Evolutionary conservation across 2,329 filamentous ascomycete genomes (phyloP).

Genomic region (Phyllosticta ampelicida): DNA sequence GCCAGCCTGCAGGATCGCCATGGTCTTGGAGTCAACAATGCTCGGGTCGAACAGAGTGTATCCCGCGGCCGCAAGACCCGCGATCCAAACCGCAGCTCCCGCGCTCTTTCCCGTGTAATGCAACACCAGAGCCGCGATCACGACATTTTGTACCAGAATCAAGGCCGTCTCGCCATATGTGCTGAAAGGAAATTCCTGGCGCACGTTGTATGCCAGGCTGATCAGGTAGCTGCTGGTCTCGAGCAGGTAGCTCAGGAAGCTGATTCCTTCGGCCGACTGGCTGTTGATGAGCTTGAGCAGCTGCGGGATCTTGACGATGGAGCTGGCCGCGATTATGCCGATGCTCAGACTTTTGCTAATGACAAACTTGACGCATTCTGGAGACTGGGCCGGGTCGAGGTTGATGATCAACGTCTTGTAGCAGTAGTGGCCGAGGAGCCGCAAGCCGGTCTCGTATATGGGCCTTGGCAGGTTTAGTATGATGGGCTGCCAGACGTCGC

Average conservation of each 20-base stretch:
- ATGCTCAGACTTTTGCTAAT: conserved; percentile 89
- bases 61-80: conserved; percentile 57
- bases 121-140: conserved; percentile 78
- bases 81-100: conserved; percentile 67
- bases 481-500: conserved; percentile 32
- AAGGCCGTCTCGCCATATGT: conserved; percentile 93
- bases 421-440: conserved; percentile 69
- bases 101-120: conserved; percentile 62
- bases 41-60: conserved; percentile 59
- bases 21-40: conserved; percentile 52
- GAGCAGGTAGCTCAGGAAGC: conserved; percentile 83
- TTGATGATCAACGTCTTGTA: conserved; percentile 80
- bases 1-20: conserved; percentile 71
- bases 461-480: conserved; percentile 35
- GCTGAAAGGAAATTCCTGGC: conserved; percentile 87
- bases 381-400: conserved; percentile 61
- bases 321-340: conserved; percentile 81
- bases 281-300: conserved; percentile 83
- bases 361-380: conserved; percentile 75
- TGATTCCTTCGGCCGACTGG: conserved; percentile 71
- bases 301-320: conserved; percentile 93
- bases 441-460: conserved; percentile 22
- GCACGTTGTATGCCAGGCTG: conserved; percentile 81
- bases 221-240: conserved; percentile 85
- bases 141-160: conserved; percentile 84